Evolutionary conservation across 371 early-diverging fungal species (phyloP).

Genomic region (Syncephalastrum contaminatum): DNA sequence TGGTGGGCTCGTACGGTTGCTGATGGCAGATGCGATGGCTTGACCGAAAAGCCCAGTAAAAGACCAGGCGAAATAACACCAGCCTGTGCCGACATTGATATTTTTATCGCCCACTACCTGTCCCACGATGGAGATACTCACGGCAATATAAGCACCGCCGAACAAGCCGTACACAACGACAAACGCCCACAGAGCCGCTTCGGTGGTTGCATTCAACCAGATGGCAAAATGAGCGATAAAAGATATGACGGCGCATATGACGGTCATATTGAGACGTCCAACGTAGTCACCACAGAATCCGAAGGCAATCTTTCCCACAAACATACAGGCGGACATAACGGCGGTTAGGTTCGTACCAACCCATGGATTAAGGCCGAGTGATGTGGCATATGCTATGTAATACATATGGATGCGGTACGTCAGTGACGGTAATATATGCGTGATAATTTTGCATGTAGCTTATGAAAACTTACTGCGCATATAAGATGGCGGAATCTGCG

Average conservation of each 20-base stretch:
- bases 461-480: constrained; percentile 6
- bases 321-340: constrained; percentile 46
- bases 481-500: constrained; percentile 2
- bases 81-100: no score
- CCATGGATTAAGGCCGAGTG: constrained; percentile 27
- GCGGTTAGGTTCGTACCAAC: constrained; percentile 39
- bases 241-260: constrained; percentile 37
- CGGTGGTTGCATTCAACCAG: constrained; percentile 31
- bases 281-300: constrained; percentile 52
- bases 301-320: constrained; percentile 44
- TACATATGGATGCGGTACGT: neutral
- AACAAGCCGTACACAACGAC: constrained; percentile 49
- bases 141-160: constrained; percentile 52
- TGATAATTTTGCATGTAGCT: neutral
- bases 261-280: constrained; percentile 56
- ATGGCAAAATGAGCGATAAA: constrained; percentile 37
- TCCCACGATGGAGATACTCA: neutral
- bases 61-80: no score
- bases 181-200: constrained; percentile 33
- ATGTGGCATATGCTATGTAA: constrained; percentile 25
- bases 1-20: constrained; percentile 16
- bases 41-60: no score
- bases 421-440: constrained; percentile 9
- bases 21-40: constrained; percentile 44
- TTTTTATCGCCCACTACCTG: no score